These are phyloP conservation scores for Obba rivulosa DNA, from an alignment of 768 basidiomycete genomes.

Conservation along the genomic window DNA sequence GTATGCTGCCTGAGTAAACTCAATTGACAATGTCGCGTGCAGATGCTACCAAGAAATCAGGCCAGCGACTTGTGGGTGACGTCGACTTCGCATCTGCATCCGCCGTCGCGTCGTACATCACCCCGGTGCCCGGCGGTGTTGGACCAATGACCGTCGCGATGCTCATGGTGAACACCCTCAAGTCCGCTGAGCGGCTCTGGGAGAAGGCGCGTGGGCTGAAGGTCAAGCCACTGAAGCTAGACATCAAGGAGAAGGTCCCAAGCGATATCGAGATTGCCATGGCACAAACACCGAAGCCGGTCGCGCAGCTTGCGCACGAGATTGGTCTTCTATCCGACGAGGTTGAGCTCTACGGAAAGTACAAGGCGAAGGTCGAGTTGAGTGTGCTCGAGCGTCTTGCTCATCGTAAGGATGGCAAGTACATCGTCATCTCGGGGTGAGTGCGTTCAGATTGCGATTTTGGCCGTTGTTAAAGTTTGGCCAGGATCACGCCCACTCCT, in stretches of 20 bases:
- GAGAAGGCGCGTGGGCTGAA: constrained; percentile 59
- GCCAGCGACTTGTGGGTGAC: constrained; percentile 93
- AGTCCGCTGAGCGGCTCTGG: constrained; percentile 79
- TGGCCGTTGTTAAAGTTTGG: neutral
- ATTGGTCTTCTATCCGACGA: constrained; percentile 84
- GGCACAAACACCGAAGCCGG: constrained; percentile 89
- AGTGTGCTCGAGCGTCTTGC: constrained; percentile 78
- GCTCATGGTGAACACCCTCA: constrained; percentile 92
- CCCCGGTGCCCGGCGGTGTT: constrained; percentile 97
- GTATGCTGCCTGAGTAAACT: neutral
- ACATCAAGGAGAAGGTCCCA: constrained; percentile 82
- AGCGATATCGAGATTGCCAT: constrained; percentile 95
- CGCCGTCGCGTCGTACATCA: constrained; percentile 81
- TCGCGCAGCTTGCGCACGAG: constrained; percentile 79
- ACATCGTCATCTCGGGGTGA: constrained; percentile 91
- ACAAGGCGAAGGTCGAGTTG: constrained; percentile 96
- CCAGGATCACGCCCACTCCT: constrained; percentile 91
- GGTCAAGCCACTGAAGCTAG: constrained; percentile 73
- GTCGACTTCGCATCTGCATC: constrained; percentile 82
- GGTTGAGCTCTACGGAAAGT: constrained; percentile 90
- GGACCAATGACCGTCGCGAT: constrained; percentile 99
- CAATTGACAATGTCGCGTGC: constrained; percentile 2
- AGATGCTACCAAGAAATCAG: constrained; percentile 92
- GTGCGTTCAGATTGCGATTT: neutral
- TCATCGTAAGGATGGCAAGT: constrained; percentile 89